Conservation (phyloP, 2,329 filamentous ascomycete genomes). For the Botrytis elliptica region DNA sequence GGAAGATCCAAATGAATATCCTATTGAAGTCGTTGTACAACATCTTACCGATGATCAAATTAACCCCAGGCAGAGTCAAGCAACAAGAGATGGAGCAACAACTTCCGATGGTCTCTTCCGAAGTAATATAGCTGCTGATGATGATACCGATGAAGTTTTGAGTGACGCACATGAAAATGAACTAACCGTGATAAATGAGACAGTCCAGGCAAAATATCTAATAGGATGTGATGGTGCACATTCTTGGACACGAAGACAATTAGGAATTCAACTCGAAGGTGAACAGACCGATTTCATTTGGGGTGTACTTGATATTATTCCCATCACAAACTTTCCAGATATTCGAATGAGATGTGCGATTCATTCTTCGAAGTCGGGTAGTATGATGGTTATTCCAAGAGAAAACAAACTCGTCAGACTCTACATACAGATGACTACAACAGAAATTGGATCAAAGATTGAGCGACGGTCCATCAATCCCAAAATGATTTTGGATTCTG, state of each 20-base stretch:
- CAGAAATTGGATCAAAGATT: conserved; percentile 37
- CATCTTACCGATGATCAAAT: conserved; percentile 59
- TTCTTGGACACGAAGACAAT: conserved; percentile 49
- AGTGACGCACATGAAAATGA: conserved; percentile 36
- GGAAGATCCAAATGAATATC: conserved; percentile 54
- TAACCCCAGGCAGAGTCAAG: conserved; percentile 48
- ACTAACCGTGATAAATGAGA: conserved; percentile 50
- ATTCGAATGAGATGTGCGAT: conserved; percentile 58
- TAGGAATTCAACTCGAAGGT: conserved; percentile 57
- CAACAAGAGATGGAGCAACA: conserved; percentile 30
- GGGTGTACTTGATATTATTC: conserved; percentile 51
- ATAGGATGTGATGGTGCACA: conserved; percentile 61
- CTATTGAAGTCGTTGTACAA: conserved; percentile 58
- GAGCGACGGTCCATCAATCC: conserved; percentile 63
- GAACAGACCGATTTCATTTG: conserved; percentile 58
- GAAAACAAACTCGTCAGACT: conserved; percentile 57
- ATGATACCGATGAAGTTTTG: conserved; percentile 53
- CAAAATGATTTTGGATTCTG: conserved; percentile 60
- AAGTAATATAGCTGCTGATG: conserved; percentile 57
- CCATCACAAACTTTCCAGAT: conserved; percentile 53
- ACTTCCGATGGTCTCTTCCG: conserved; percentile 55
- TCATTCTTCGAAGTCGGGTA: conserved; percentile 52
- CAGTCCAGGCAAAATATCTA: conserved; percentile 60
- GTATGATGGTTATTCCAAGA: conserved; percentile 60
- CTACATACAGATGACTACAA: conserved; percentile 41